Evolutionary conservation across 768 basidiomycete genomes (phyloP).

Genomic region (Cytidiella melzeri): DNA sequence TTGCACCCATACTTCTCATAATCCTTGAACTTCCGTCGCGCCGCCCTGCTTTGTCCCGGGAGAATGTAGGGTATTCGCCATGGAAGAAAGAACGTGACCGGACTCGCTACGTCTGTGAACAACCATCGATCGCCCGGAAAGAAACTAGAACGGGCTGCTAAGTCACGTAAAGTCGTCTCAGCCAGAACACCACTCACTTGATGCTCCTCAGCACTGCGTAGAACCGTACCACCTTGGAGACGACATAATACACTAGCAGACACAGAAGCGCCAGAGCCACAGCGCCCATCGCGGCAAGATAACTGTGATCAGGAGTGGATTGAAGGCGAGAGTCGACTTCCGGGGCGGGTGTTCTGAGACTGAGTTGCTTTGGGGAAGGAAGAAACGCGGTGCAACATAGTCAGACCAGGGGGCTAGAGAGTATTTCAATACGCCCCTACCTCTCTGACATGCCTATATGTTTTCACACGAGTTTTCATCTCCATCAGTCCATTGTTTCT

Average conservation of each 20-base stretch:
- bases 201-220: background rate
- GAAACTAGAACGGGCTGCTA: background rate
- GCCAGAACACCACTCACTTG: background rate
- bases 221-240: background rate
- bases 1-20: constrained; percentile 14
- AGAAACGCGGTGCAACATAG: background rate
- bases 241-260: background rate
- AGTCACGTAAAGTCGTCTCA: background rate
- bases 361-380: background rate
- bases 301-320: background rate
- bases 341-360: background rate
- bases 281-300: background rate
- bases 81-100: constrained; percentile 10
- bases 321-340: background rate
- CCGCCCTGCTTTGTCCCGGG: constrained; percentile 10
- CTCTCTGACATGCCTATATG: no score
- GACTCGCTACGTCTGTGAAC: background rate
- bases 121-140: background rate
- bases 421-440: background rate
- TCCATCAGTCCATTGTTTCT: no score
- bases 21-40: constrained; percentile 14
- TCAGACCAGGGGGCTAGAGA: background rate
- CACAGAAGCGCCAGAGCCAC: background rate
- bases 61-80: constrained; percentile 13
- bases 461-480: no score